Evolutionary conservation across 2,329 filamentous ascomycete species (phyloP).

Genomic region (Alternaria arborescens): DNA sequence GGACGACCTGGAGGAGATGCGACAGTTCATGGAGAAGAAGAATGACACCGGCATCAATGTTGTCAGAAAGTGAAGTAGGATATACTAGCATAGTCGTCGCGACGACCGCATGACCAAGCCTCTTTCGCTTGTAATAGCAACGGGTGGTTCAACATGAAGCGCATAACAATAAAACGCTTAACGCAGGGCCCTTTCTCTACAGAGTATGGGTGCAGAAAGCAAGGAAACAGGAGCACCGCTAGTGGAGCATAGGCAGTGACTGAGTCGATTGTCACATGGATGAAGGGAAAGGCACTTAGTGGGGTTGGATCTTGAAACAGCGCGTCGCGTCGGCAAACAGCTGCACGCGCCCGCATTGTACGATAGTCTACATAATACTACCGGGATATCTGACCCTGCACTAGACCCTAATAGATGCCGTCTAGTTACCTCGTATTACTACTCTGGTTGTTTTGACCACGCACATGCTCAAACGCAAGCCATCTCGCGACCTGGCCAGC

Average conservation of each 20-base stretch:
- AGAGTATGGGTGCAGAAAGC: no score
- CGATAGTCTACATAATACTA: slow-evolving; percentile 6
- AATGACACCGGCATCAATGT: slow-evolving; percentile 74
- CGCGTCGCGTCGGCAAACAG: slow-evolving; percentile 23
- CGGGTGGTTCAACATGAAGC: neutral
- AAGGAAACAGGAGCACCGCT: neutral
- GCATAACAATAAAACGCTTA: neutral
- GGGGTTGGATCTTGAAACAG: slow-evolving; percentile 15
- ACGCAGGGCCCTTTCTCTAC: neutral
- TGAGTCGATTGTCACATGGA: neutral
- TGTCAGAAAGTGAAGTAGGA: slow-evolving; percentile 61
- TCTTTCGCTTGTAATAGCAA: neutral
- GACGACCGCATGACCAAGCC: neutral
- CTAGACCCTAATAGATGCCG: slow-evolving; percentile 7
- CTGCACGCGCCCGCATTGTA: slow-evolving; percentile 18
- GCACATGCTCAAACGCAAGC: slow-evolving; percentile 39
- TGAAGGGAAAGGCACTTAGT: neutral
- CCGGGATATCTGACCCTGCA: slow-evolving; percentile 6
- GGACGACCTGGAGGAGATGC: slow-evolving; percentile 52
- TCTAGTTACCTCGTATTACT: slow-evolving; percentile 4
- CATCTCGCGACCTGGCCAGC: slow-evolving; percentile 20
- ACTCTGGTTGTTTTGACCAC: slow-evolving; percentile 4
- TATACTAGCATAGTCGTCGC: neutral
- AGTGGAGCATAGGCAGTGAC: neutral
- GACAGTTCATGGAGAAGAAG: slow-evolving; percentile 47